Base-by-base conservation (phyloP, 306 rosid species). In the Corylus americana region DNA sequence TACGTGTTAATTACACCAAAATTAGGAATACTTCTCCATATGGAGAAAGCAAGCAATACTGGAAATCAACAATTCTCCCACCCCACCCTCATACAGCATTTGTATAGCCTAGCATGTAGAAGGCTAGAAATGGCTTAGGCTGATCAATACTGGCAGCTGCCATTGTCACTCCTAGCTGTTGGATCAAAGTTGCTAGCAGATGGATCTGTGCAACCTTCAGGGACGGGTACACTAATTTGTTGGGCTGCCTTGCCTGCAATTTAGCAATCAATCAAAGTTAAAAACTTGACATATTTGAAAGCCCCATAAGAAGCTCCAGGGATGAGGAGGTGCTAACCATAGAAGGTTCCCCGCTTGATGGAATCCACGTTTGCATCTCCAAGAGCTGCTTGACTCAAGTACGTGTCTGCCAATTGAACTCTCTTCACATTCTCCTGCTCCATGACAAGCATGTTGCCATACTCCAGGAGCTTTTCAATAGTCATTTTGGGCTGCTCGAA, bases 91-190 rank as follows among this genome's bases (percentile, higher is more conserved):
- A 6, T 42, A 42, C 8, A 5, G 45, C 45, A 42, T 42, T 42
- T 42, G 1, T 42, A 59, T 53, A 22, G 71, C 76, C 72, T 67
- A 11, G 51, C 18, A 57, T 22, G 11, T 55, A 11, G 77, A 55
- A 55, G 17, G 77, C 35, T 31, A 75, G 45, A 72, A 49, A 81
- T 29, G 74, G 75, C 85, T 72, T 85, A 89, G 70, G 81, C n/a
- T 74, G 35, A 31, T 31, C 50, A 75, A 85, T 85, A 90, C 47
- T 29, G 16, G 79, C 95, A 93, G 77, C 82, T 86, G 48, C 97
- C 96, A 83, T 93, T 92, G 73, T 93, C 97, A 72, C 94, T 93
- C 82, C 93, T 90, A 11, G 97, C 95, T 54, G 90, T 93, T 78
- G 98, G 97, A 76, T 89, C 95, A 69, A 79, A 93, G 88, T 90